Percentiles rank a stretch among this genome's conserved stretches.
phyloP scores from a whole-genome alignment of 2,329 filamentous ascomycete species.

The Fusarium tricinctum region DNA sequence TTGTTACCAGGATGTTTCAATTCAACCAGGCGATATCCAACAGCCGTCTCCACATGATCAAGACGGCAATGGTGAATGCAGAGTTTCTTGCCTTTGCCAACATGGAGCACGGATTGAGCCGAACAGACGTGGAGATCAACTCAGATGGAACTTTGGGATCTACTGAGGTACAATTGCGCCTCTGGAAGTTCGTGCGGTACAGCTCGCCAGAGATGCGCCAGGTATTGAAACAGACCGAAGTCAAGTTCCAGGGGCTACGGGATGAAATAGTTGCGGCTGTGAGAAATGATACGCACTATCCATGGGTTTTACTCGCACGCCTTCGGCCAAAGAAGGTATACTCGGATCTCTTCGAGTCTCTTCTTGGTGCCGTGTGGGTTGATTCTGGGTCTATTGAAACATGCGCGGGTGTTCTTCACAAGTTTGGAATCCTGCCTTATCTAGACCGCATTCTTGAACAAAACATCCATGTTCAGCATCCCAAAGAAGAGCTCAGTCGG shows the following conservation, averaged over 20 bases:
- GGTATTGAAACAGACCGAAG: slow-evolving; percentile 60
- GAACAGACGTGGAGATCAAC: slow-evolving; percentile 42
- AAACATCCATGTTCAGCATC: slow-evolving; percentile 70
- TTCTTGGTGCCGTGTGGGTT: slow-evolving; percentile 86
- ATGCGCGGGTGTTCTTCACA: slow-evolving; percentile 72
- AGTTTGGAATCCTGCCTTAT: slow-evolving; percentile 74
- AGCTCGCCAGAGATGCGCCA: slow-evolving; percentile 62
- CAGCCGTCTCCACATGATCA: slow-evolving; percentile 79
- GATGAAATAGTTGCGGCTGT: slow-evolving; percentile 66
- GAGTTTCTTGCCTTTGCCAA: slow-evolving; percentile 83
- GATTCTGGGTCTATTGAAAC: slow-evolving; percentile 75
- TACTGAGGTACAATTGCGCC: slow-evolving; percentile 54
- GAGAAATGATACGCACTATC: slow-evolving; percentile 68
- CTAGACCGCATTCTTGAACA: slow-evolving; percentile 73
- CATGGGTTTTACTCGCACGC: slow-evolving; percentile 79
- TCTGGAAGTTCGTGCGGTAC: slow-evolving; percentile 81
- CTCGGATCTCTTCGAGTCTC: slow-evolving; percentile 84
- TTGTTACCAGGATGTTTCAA: slow-evolving; percentile 74
- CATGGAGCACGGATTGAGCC: slow-evolving; percentile 61
- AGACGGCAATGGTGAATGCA: slow-evolving; percentile 82
- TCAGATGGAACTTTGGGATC: slow-evolving; percentile 36
- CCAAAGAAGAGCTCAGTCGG: slow-evolving; percentile 77
- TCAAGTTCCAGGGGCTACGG: slow-evolving; percentile 64
- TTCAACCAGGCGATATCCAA: slow-evolving; percentile 59
- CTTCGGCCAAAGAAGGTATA: slow-evolving; percentile 81